Evolutionary conservation across 106 monocot genomes (phyloP), one percentile per base, ranked within the genome.

Genomic region (Dendrobium chrysotoxum): DNA sequence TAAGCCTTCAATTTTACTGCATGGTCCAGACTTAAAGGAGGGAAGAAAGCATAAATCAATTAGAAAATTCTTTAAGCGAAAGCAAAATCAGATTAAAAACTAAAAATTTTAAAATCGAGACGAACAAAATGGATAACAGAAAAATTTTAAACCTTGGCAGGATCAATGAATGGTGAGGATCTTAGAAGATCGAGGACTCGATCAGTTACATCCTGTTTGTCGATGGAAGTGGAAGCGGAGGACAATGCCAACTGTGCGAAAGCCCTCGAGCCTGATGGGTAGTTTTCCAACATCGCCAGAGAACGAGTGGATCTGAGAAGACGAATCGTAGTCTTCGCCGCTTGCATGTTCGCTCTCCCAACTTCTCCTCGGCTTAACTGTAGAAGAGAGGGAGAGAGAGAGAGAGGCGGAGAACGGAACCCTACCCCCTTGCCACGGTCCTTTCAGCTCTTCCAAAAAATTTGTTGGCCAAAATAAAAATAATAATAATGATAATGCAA

Each of bases 181-280:
- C 73, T 75, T 64, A 82, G 82, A 8, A 82, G 82, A 58, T 30
- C 4, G 61, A 82, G 46, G n/a, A 82, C 76, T 30, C 82, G 76
- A 82, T 76, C 76, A 41, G 82, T 65, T 44, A 77, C 61, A 57
- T 76, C 76, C 65, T 75, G 66, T 64, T 76, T 77, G 17, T 76
- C 76, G 5, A 80, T 17, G 40, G 13, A 28, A 20, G 35, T 40
- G n/a, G 58, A n/a, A 23, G 40, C 44, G 30, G 71, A 31, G 12
- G 12, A 71, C 67, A 68, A n/a, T 23, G 75, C 41, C 20, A 45
- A 42, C 46, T 45, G 75, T 4, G 41, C 7, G 75, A 46, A 76
- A 44, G 23, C 75, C 42, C 75, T 76, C 45, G 45, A 76, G n/a
- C 45, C 75, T 8, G 3, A 41, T 35, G 42, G 75, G 25, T 2